Evolutionary conservation across 2,329 filamentous ascomycete species (phyloP).

Genomic region (Aspergillus alliaceus): DNA sequence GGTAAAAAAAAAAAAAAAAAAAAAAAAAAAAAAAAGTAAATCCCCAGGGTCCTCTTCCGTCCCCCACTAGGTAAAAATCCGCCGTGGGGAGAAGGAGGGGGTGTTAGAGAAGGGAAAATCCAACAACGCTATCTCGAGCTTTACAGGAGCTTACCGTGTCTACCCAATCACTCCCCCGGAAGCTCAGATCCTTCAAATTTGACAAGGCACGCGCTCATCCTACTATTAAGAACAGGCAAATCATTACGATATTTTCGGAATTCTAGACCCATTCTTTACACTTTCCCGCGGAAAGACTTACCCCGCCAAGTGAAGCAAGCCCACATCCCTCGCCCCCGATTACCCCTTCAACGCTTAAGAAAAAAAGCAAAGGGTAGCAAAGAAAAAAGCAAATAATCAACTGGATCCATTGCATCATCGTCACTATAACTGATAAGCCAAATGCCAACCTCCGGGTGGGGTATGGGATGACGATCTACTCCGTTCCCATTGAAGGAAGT

Average conservation of each 20-base stretch:
- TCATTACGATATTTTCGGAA: neutral
- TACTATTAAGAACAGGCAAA: neutral
- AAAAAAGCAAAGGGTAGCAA: neutral
- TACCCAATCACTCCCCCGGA: neutral
- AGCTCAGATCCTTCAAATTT: neutral
- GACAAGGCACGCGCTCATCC: neutral
- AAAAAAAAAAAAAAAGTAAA: neutral
- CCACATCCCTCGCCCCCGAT: neutral
- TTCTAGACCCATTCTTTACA: neutral
- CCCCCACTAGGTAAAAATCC: neutral
- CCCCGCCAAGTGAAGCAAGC: neutral
- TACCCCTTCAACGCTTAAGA: neutral
- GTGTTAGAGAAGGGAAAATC: too few relatives aligned
- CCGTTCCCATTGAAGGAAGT: too few relatives aligned
- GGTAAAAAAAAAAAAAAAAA: neutral
- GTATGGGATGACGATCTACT: neutral
- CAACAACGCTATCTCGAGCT: neutral
- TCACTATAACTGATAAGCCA: neutral
- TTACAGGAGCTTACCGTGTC: neutral
- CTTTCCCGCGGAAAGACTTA: constrained; percentile 1
- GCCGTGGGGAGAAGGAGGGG: neutral
- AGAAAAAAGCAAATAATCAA: neutral
- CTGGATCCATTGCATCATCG: neutral
- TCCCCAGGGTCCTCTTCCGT: neutral
- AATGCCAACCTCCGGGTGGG: neutral